A percentile compares a stretch with the other conserved stretches of the same genome.
These are phyloP conservation scores for Talaromyces stipitatus DNA, from an alignment of 495 filamentous ascomycete genomes.

Conservation along the genomic window DNA sequence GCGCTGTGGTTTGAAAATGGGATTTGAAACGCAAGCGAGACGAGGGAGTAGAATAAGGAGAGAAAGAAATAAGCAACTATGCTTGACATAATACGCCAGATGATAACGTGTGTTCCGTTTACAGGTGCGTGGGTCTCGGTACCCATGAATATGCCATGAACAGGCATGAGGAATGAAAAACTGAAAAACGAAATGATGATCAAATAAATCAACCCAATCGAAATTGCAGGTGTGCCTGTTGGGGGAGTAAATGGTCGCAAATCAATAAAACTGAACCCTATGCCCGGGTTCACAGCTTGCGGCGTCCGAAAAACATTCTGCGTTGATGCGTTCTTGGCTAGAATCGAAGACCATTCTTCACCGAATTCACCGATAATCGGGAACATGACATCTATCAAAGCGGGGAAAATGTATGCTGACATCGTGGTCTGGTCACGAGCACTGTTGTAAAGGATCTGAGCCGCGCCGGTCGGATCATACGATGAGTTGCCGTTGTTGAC, in stretches of 20 bases:
- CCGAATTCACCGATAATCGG: constrained; percentile 44
- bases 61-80: constrained; percentile 58
- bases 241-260: constrained; percentile 55
- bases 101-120: constrained; percentile 50
- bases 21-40: constrained; percentile 59
- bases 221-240: constrained; percentile 50
- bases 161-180: constrained; percentile 61
- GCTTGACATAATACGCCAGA: constrained; percentile 55
- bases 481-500: constrained; percentile 47
- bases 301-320: constrained; percentile 39
- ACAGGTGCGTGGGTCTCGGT: constrained; percentile 48
- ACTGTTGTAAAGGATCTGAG: constrained; percentile 51
- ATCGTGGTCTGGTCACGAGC: constrained; percentile 51
- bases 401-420: constrained; percentile 46
- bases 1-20: constrained; percentile 45
- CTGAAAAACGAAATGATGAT: constrained; percentile 70
- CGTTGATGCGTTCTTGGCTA: constrained; percentile 19
- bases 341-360: constrained; percentile 35
- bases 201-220: constrained; percentile 63
- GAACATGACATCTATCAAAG: constrained; percentile 35
- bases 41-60: constrained; percentile 58
- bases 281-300: constrained; percentile 55
- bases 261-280: constrained; percentile 53
- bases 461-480: constrained; percentile 57
- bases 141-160: constrained; percentile 52